A percentile compares a stretch with the other conserved stretches of the same genome.
Evolutionary conservation across 345 rosid species (phyloP).

Genomic region (Kernera saxatilis): DNA sequence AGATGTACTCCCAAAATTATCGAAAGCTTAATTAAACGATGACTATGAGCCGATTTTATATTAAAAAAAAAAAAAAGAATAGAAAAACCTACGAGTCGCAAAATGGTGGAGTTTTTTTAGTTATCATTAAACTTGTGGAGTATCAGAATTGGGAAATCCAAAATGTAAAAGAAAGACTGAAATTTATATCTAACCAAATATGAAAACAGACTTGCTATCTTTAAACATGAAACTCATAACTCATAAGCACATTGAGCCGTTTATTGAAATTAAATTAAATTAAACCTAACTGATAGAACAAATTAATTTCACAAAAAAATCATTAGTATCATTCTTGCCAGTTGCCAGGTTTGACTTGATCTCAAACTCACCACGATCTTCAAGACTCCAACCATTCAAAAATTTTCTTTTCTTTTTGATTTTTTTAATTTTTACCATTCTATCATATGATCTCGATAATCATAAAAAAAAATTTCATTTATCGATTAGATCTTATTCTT

Average conservation of each 20-base stretch:
- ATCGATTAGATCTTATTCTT: conserved; percentile 11
- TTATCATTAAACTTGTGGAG: neutral
- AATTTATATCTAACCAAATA: neutral
- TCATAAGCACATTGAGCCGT: neutral
- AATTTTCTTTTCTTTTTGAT: too few species aligned
- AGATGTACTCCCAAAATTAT: too few species aligned
- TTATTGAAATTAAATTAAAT: neutral
- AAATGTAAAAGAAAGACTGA: neutral
- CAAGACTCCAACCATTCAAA: neutral
- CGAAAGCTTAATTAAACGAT: too few species aligned
- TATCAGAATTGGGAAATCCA: neutral
- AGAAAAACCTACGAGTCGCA: too few species aligned
- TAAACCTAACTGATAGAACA: neutral
- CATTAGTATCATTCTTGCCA: neutral
- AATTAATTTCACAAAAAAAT: neutral
- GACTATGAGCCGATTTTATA: too few species aligned
- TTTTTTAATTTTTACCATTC: neutral
- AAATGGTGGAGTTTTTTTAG: neutral
- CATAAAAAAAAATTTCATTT: too few species aligned
- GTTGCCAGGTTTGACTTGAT: conserved; percentile 10
- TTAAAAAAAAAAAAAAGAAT: too few species aligned
- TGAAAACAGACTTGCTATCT: neutral
- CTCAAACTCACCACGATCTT: conserved; percentile 17
- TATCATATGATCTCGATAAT: too few species aligned
- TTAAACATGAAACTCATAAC: neutral